A percentile compares a stretch with the other conserved stretches of the same genome.
Evolutionary conservation across 495 filamentous ascomycete genomes (phyloP).

Genomic region (Cryomyces minteri): DNA sequence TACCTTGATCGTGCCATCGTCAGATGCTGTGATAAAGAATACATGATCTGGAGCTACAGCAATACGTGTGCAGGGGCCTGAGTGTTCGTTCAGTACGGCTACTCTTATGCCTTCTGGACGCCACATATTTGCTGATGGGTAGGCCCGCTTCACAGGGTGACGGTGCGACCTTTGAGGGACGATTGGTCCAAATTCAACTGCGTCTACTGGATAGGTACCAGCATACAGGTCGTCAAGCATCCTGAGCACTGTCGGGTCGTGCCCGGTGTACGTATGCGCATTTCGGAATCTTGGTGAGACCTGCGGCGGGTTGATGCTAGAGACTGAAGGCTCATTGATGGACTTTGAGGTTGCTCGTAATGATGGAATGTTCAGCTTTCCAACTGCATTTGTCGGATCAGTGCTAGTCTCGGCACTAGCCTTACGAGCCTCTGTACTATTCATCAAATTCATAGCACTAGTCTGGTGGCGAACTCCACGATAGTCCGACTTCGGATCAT

Average conservation of each 20-base stretch:
- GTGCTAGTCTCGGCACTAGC: conserved; percentile 70
- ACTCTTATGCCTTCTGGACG: conserved; percentile 69
- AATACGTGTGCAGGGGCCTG: conserved; percentile 62
- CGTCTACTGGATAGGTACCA: conserved; percentile 75
- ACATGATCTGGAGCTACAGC: conserved; percentile 74
- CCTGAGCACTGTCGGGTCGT: conserved; percentile 71
- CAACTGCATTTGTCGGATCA: conserved; percentile 64
- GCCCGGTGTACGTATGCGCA: conserved; percentile 64
- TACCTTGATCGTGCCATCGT: conserved; percentile 80
- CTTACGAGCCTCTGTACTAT: conserved; percentile 55
- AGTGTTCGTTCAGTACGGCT: conserved; percentile 77
- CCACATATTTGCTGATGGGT: conserved; percentile 41
- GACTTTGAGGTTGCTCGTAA: neutral
- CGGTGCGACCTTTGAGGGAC: conserved; percentile 52
- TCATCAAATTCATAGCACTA: conserved; percentile 72
- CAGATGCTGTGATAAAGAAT: conserved; percentile 87
- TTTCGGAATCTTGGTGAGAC: conserved; percentile 11
- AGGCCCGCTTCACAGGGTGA: conserved; percentile 40
- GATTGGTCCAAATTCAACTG: conserved; percentile 59
- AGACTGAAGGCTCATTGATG: neutral
- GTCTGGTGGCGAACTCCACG: conserved; percentile 32
- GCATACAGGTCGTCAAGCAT: conserved; percentile 79
- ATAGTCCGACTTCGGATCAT: conserved; percentile 13
- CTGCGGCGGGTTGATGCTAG: neutral
- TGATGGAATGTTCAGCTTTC: conserved; percentile 43